Evolutionary conservation across 805 yeast genomes (phyloP).

Genomic region (Kregervanrija fluxuum): DNA sequence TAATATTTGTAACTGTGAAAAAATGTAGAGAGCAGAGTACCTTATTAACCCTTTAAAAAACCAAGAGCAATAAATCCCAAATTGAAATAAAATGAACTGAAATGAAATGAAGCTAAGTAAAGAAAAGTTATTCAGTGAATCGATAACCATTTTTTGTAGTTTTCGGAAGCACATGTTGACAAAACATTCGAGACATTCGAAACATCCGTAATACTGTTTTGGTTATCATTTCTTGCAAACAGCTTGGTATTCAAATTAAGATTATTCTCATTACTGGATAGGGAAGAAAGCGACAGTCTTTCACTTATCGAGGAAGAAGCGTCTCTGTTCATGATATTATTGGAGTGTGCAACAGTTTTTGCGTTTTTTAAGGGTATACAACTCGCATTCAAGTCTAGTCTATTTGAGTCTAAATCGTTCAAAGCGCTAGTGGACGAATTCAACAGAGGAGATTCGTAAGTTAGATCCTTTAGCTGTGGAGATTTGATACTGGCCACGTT

Average conservation of each 20-base stretch:
- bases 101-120: neutral
- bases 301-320: too few relatives aligned
- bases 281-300: too few relatives aligned
- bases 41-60: too few relatives aligned
- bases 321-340: too few relatives aligned
- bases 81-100: too few relatives aligned
- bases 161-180: constrained; percentile 25
- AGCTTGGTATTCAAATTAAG: too few relatives aligned
- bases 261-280: too few relatives aligned
- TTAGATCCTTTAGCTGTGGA: constrained; percentile 19
- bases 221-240: neutral
- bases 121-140: constrained; percentile 11
- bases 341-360: too few relatives aligned
- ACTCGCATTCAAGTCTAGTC: constrained; percentile 22
- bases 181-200: constrained; percentile 23
- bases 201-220: constrained; percentile 18
- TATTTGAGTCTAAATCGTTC: constrained; percentile 24
- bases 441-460: constrained; percentile 28
- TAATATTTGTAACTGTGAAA: too few relatives aligned
- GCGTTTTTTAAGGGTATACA: too few relatives aligned
- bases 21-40: too few relatives aligned
- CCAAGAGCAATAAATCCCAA: too few relatives aligned
- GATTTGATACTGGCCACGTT: constrained; percentile 14
- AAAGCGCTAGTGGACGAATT: constrained; percentile 9
- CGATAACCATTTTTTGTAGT: constrained; percentile 27